These are phyloP conservation scores for Alternaria rosae DNA, from an alignment of 2,329 filamentous ascomycete genomes.

Conservation along the genomic window DNA sequence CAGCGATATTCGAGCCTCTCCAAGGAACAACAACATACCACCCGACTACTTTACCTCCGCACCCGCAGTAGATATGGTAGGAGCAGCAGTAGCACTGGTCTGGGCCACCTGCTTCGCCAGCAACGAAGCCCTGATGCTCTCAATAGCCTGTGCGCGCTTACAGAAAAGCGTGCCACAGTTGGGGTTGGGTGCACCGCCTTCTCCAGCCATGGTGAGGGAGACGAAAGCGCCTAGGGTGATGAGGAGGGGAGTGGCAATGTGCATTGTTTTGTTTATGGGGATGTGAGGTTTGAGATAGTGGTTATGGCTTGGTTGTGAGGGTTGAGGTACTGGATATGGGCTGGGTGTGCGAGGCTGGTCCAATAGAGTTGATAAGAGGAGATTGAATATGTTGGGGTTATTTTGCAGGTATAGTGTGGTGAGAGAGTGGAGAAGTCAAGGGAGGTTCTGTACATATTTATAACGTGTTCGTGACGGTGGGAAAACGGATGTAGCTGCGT, in stretches of 20 bases:
- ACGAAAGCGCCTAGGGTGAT: not conserved
- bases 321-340: not conserved
- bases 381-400: not conserved
- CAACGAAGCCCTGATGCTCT: not conserved
- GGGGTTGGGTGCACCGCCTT: not conserved
- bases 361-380: not conserved
- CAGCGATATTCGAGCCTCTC: not conserved
- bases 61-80: not conserved
- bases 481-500: not conserved
- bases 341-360: rapidly evolving
- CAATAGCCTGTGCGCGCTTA: not conserved
- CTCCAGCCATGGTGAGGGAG: not conserved
- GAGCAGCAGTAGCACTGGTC: not conserved
- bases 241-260: not conserved
- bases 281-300: not conserved
- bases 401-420: not conserved
- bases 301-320: not conserved
- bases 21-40: not conserved
- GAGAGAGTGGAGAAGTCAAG: not conserved
- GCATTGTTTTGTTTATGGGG: not conserved
- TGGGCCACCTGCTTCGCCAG: not conserved
- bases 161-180: constrained; percentile 15
- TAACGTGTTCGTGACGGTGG: not conserved
- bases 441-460: not conserved
- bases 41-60: not conserved